Percentiles rank a stretch among this genome's conserved stretches.
Conservation (phyloP, 257 asterid species). For the Fraxinus cuspidata region DNA sequence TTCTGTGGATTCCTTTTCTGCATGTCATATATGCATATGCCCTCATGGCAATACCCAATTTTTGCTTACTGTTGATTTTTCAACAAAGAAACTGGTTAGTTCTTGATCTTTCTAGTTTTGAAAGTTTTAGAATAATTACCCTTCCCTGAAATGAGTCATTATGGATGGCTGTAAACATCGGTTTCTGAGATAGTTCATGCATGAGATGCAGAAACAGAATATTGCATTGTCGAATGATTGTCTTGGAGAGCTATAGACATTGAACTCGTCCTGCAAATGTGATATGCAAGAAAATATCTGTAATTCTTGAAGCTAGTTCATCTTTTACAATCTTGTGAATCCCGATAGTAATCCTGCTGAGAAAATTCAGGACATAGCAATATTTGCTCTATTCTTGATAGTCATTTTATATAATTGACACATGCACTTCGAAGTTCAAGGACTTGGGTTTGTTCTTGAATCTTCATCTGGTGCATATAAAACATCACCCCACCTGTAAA, state of each 20-base stretch:
- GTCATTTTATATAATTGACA: neutral
- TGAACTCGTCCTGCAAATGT: neutral
- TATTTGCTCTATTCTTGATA: neutral
- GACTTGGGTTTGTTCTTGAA: neutral
- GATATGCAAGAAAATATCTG: neutral
- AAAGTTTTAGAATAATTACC: neutral
- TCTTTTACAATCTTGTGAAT: neutral
- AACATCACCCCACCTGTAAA: neutral
- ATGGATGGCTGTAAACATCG: neutral
- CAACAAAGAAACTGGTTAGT: neutral
- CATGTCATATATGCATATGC: conserved; percentile 1
- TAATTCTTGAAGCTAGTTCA: neutral
- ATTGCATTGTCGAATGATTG: neutral
- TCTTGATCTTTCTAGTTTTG: neutral
- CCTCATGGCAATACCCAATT: neutral
- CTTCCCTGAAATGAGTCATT: neutral
- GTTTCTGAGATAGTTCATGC: neutral
- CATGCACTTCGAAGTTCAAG: neutral
- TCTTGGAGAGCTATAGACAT: neutral
- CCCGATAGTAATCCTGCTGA: neutral
- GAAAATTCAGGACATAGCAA: neutral
- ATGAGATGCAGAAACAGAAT: neutral
- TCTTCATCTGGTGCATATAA: neutral
- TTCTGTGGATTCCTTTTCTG: neutral
- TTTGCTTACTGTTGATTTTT: neutral